Conservation (phyloP, 805 yeast genomes). For the Lachancea sp. region DNA sequence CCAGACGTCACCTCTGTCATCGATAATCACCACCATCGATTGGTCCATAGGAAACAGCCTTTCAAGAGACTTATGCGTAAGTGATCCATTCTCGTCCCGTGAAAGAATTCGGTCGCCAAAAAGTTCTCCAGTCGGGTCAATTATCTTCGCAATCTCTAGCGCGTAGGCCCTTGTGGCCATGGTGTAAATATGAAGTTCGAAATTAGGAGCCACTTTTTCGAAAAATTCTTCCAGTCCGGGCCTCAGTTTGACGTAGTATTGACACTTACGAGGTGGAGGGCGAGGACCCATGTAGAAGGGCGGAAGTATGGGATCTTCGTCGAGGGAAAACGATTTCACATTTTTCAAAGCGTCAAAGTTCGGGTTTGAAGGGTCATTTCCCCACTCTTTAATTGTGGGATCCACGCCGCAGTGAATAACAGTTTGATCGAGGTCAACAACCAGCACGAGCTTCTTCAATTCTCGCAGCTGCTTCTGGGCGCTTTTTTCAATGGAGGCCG, state of each 20-base stretch:
- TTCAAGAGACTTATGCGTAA: slow-evolving; percentile 81
- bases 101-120: slow-evolving; percentile 90
- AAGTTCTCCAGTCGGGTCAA: slow-evolving; percentile 80
- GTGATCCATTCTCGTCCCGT: slow-evolving; percentile 89
- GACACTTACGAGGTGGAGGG: slow-evolving; percentile 55
- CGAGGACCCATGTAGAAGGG: slow-evolving; percentile 55
- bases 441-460: slow-evolving; percentile 71
- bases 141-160: slow-evolving; percentile 75
- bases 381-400: slow-evolving; percentile 96
- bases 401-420: slow-evolving; percentile 97
- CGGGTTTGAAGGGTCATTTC: slow-evolving; percentile 75
- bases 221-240: slow-evolving; percentile 81
- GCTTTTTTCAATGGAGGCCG: slow-evolving; percentile 68
- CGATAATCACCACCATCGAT: slow-evolving; percentile 92
- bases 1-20: slow-evolving; percentile 99
- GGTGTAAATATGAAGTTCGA: slow-evolving; percentile 91
- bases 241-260: slow-evolving; percentile 88
- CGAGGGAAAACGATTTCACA: slow-evolving; percentile 68
- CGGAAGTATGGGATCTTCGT: slow-evolving; percentile 62
- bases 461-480: slow-evolving; percentile 54
- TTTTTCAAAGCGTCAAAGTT: slow-evolving; percentile 80
- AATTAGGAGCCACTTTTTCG: slow-evolving; percentile 51
- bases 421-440: slow-evolving; percentile 95
- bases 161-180: slow-evolving; percentile 98
- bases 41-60: slow-evolving; percentile 93